phyloP scores from a whole-genome alignment of 176 grass and related monocot genomes.

The Bromus sterilis region DNA sequence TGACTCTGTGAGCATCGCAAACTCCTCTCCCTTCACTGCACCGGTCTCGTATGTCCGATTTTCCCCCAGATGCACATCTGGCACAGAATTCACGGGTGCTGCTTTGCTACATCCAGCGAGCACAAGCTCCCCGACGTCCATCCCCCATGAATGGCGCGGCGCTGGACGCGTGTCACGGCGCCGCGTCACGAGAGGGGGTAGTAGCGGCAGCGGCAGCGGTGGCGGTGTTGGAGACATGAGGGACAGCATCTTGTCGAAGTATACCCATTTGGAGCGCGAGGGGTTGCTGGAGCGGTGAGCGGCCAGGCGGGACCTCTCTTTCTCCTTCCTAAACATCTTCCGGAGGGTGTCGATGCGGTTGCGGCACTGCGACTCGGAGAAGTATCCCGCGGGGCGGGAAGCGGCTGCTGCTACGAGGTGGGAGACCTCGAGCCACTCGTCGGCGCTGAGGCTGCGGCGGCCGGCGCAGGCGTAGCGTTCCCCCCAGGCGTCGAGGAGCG shows the following conservation, averaged over 20 bases:
- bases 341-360: constrained; percentile 79
- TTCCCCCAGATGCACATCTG: constrained; percentile 25
- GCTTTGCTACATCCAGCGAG: constrained; percentile 20
- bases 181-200: constrained; percentile 15
- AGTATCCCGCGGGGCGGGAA: constrained; percentile 10
- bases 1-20: constrained; percentile 39
- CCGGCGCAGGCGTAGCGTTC: constrained; percentile 54
- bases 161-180: constrained; percentile 30
- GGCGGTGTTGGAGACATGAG: constrained; percentile 28
- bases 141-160: constrained; percentile 40
- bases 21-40: not conserved
- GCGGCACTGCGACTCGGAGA: constrained; percentile 62
- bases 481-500: constrained; percentile 74
- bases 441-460: constrained; percentile 48
- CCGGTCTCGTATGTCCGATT: not conserved
- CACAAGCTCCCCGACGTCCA: constrained; percentile 29
- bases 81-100: constrained; percentile 2
- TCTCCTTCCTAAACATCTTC: constrained; percentile 89
- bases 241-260: constrained; percentile 64
- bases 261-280: constrained; percentile 47
- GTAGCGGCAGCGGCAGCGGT: not conserved
- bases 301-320: constrained; percentile 20
- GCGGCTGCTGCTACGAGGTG: constrained; percentile 22
- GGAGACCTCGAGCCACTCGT: constrained; percentile 77
- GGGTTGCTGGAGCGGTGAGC: not conserved